phyloP scores from a whole-genome alignment of 2,329 filamentous ascomycete genomes.

The Penicillium fuscoglaucum region DNA sequence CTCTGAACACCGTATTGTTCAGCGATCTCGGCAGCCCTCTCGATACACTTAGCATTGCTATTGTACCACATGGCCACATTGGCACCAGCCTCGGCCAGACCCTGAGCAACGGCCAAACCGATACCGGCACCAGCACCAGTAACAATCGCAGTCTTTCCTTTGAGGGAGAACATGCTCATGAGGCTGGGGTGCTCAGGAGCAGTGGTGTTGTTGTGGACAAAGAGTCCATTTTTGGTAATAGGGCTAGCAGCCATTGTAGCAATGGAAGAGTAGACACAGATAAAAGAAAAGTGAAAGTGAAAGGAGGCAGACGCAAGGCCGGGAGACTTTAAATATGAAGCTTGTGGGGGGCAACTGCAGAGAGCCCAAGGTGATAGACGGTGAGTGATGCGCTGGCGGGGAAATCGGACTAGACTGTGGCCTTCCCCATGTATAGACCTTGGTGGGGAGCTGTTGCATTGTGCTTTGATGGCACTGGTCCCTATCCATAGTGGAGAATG shows the following conservation, averaged over 20 bases:
- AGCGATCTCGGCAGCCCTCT: constrained; percentile 63
- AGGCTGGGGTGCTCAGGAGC: constrained; percentile 51
- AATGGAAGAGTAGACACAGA: background rate
- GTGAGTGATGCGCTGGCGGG: constrained; percentile 15
- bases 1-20: constrained; percentile 65
- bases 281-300: background rate
- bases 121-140: constrained; percentile 70
- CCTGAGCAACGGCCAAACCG: constrained; percentile 64
- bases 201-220: constrained; percentile 59
- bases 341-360: constrained; percentile 4
- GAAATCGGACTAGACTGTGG: background rate
- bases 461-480: constrained; percentile 2
- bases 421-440: background rate
- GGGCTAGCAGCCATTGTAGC: constrained; percentile 38
- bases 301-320: constrained; percentile 1
- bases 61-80: constrained; percentile 74
- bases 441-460: constrained; percentile 5
- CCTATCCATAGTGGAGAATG: constrained; percentile 11
- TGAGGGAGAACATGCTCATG: constrained; percentile 67
- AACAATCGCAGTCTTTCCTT: constrained; percentile 69
- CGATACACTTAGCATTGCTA: constrained; percentile 64
- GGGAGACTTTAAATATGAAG: constrained; percentile 17
- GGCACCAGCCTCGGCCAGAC: constrained; percentile 67
- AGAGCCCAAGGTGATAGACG: constrained; percentile 6
- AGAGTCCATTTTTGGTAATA: constrained; percentile 47